Evolutionary conservation across 352 stramenopile species (phyloP).

Genomic region (Pythium utonaiense): DNA sequence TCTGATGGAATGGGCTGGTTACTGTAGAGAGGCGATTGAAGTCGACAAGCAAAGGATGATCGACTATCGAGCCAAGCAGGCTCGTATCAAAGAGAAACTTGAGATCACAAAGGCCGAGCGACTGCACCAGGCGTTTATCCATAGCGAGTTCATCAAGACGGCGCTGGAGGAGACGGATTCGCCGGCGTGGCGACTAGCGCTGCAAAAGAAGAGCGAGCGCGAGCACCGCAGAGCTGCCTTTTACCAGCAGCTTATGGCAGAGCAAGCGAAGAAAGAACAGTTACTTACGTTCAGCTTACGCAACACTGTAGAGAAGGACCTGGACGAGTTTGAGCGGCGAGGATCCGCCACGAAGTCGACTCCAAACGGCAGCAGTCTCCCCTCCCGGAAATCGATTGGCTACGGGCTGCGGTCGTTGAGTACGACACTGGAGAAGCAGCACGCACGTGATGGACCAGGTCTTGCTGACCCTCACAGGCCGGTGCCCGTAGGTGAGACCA

Average conservation of each 20-base stretch:
- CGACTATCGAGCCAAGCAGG: conserved; percentile 29
- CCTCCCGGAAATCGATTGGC: conserved; percentile 45
- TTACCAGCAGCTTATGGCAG: conserved; percentile 47
- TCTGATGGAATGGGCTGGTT: no score
- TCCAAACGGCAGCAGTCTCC: conserved; percentile 3
- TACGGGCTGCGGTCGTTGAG: conserved; percentile 69
- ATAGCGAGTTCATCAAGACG: conserved; percentile 72
- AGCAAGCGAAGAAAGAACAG: conserved; percentile 41
- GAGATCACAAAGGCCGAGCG: conserved; percentile 64
- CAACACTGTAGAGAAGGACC: conserved; percentile 39
- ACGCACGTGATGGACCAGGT: background rate
- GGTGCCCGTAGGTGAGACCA: conserved; percentile 8
- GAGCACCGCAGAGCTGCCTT: conserved; percentile 56
- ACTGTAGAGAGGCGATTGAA: conserved; percentile 44
- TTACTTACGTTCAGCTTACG: conserved; percentile 51
- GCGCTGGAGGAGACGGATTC: conserved; percentile 68
- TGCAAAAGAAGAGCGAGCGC: conserved; percentile 55
- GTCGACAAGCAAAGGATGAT: conserved; percentile 29
- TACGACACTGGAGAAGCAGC: conserved; percentile 30
- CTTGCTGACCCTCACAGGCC: conserved; percentile 13
- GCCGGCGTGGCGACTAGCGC: conserved; percentile 52
- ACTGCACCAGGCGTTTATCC: conserved; percentile 60
- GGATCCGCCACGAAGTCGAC: background rate
- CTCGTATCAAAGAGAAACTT: conserved; percentile 35
- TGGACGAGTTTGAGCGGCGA: conserved; percentile 49